A percentile compares a stretch with the other conserved stretches of the same genome.
These are phyloP conservation scores for Phtheirospermum japonicum DNA, from an alignment of 257 asterid genomes.

Conservation along the genomic window DNA sequence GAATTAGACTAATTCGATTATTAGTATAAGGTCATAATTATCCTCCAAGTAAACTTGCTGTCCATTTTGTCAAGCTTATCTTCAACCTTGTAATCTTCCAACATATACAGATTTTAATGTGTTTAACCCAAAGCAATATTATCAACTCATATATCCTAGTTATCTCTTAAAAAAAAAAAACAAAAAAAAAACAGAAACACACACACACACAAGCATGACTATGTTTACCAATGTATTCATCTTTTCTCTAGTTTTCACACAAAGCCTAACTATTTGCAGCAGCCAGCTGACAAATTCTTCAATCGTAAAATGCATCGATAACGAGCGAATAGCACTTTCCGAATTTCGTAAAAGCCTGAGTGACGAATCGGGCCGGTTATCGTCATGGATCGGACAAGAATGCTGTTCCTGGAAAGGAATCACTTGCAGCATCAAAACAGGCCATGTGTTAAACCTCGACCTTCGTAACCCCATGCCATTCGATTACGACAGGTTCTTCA, in stretches of 20 bases:
- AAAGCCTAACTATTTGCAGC: background rate
- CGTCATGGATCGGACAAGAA: conserved; percentile 26
- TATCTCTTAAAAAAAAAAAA: no score
- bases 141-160: no score
- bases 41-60: background rate
- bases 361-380: conserved; percentile 23
- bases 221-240: conserved; percentile 5
- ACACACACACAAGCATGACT: conserved; percentile 17
- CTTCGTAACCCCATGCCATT: conserved; percentile 30
- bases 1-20: background rate
- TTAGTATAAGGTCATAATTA: no score
- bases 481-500: conserved; percentile 17
- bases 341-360: conserved; percentile 23
- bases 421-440: conserved; percentile 28
- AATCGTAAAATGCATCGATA: conserved; percentile 20
- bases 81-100: background rate
- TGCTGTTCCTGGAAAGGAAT: conserved; percentile 30
- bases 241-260: conserved; percentile 9
- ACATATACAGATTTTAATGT: background rate
- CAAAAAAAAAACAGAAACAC: no score
- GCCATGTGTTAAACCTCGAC: conserved; percentile 12
- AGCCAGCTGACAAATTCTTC: background rate
- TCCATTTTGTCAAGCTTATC: background rate
- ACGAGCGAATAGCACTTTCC: conserved; percentile 25
- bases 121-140: no score